Conservation (phyloP, 2,329 filamentous ascomycete genomes). For the Pseudocercospora macadamiae region DNA sequence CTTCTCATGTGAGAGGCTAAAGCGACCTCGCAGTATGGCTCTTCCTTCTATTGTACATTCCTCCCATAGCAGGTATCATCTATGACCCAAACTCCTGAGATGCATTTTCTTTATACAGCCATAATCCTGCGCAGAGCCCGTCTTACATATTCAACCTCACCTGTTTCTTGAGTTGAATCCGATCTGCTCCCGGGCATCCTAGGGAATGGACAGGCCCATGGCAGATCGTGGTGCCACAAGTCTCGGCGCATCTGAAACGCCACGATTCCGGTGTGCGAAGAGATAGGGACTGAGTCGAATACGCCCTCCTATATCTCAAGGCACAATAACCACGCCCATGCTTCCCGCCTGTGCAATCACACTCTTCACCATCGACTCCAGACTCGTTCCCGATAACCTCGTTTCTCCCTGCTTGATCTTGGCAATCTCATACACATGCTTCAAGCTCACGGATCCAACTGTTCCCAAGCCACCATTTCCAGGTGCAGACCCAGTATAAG, state of each 20-base stretch:
- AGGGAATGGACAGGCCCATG: neutral
- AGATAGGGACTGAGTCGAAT: neutral
- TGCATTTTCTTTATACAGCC: neutral
- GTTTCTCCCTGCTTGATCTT: slow-evolving; percentile 76
- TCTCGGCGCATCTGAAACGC: neutral
- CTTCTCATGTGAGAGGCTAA: neutral
- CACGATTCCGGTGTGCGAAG: neutral
- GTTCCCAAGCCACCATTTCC: slow-evolving; percentile 71
- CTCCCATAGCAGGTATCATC: slow-evolving; percentile 11
- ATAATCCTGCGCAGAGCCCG: neutral
- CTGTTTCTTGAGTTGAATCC: too few relatives aligned
- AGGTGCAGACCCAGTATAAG: slow-evolving; percentile 27
- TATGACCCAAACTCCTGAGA: slow-evolving; percentile 10
- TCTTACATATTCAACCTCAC: neutral
- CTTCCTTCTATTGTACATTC: neutral
- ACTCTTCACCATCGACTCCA: slow-evolving; percentile 79
- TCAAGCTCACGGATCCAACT: slow-evolving; percentile 80
- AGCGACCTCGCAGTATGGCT: neutral
- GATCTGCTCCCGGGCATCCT: too few relatives aligned
- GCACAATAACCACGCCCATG: slow-evolving; percentile 54
- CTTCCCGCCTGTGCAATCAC: slow-evolving; percentile 61
- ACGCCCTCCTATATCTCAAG: slow-evolving; percentile 34
- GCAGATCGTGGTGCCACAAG: neutral
- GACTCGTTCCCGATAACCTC: slow-evolving; percentile 67
- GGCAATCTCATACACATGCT: slow-evolving; percentile 97